Conservation (phyloP, 192 early-diverging fungal genomes). For the Obelidium mucronatum region DNA sequence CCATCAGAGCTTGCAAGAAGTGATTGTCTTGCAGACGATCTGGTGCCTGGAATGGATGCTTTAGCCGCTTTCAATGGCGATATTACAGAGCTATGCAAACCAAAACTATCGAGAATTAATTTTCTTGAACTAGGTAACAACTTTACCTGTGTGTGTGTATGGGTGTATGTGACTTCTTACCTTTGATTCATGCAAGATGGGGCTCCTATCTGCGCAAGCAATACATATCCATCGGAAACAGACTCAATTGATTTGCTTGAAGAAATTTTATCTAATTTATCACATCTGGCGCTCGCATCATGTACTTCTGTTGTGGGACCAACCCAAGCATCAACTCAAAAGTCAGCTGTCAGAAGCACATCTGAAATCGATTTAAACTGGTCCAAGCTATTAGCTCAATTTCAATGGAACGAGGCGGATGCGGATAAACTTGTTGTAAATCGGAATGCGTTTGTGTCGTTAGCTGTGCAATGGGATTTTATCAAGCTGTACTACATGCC, state of each 20-base stretch:
- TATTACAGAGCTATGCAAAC: neutral
- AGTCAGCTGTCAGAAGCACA: too few relatives aligned
- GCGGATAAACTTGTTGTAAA: slow-evolving; percentile 51
- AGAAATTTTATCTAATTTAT: slow-evolving; percentile 51
- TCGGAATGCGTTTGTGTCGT: slow-evolving; percentile 61
- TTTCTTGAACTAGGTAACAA: neutral
- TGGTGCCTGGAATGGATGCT: neutral
- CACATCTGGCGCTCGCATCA: slow-evolving; percentile 1
- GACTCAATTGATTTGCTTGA: slow-evolving; percentile 57
- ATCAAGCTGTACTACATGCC: slow-evolving; percentile 72
- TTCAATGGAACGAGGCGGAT: neutral
- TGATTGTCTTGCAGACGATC: slow-evolving; percentile 38
- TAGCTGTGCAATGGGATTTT: slow-evolving; percentile 76
- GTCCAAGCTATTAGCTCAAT: neutral
- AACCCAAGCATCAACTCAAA: neutral
- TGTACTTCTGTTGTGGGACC: neutral
- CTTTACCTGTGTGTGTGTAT: neutral
- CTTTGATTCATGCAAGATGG: neutral
- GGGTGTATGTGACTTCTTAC: neutral
- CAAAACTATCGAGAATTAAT: neutral
- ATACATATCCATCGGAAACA: slow-evolving; percentile 56
- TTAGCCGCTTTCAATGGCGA: neutral
- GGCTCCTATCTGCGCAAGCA: slow-evolving; percentile 57
- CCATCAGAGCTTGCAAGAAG: slow-evolving; percentile 36
- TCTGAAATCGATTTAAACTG: neutral